phyloP scores from a whole-genome alignment of 306 rosid species.

The Casuarina glauca region DNA sequence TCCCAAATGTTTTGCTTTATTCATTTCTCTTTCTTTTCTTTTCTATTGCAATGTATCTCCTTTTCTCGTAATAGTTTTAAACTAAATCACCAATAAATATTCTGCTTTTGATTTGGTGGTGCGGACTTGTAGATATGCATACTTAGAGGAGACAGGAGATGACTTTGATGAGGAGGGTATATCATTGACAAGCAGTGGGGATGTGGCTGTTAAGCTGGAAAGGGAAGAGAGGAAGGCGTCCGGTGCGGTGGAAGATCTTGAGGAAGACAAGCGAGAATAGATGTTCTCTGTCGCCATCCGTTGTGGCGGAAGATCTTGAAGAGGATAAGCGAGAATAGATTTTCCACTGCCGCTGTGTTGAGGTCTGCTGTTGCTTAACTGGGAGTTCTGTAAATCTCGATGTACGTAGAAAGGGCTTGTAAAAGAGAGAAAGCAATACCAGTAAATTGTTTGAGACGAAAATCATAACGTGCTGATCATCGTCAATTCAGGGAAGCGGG shows the following conservation, averaged over 20 bases:
- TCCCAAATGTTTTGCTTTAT: neutral
- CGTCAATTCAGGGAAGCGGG: neutral
- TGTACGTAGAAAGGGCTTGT: conserved; percentile 32
- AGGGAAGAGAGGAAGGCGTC: conserved; percentile 53
- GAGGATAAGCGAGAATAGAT: conserved; percentile 87
- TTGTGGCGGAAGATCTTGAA: conserved; percentile 67
- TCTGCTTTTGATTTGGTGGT: conserved; percentile 5
- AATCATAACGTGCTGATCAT: conserved; percentile 1
- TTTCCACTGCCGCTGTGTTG: conserved; percentile 19
- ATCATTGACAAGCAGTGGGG: conserved; percentile 66
- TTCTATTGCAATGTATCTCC: neutral
- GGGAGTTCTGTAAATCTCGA: conserved; percentile 36
- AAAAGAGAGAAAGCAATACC: conserved; percentile 6
- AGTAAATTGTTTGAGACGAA: neutral
- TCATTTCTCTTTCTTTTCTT: neutral
- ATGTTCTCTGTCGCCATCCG: conserved; percentile 1
- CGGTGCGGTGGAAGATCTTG: conserved; percentile 62
- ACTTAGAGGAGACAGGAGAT: conserved; percentile 75
- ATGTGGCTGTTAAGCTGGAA: conserved; percentile 46
- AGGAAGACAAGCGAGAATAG: conserved; percentile 93
- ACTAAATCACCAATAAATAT: neutral
- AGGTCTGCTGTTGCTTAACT: conserved; percentile 1
- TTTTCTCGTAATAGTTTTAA: too few relatives aligned
- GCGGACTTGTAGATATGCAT: conserved; percentile 65
- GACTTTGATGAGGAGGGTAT: conserved; percentile 91